phyloP scores from a whole-genome alignment of 2,329 filamentous ascomycete species.

The Fusarium aywerte region DNA sequence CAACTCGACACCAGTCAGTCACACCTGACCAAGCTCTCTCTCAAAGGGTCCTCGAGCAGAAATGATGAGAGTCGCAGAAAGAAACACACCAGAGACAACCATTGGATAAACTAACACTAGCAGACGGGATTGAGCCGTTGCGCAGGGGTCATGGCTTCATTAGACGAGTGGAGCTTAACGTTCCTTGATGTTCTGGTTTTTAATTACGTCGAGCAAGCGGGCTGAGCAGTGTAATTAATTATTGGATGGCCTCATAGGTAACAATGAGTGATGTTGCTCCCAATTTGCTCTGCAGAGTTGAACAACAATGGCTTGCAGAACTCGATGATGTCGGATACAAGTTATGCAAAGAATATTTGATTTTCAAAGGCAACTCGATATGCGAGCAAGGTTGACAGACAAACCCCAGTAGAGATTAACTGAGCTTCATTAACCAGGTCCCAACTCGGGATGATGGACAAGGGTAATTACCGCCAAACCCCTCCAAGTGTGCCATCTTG shows the following conservation, averaged over 20 bases:
- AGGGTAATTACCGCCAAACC: constrained; percentile 31
- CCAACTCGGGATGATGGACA: constrained; percentile 34
- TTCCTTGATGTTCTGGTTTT: constrained; percentile 45
- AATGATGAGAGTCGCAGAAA: constrained; percentile 34
- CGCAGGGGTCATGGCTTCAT: constrained; percentile 34
- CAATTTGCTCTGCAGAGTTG: constrained; percentile 2
- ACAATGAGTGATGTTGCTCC: constrained; percentile 2
- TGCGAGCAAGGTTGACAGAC: constrained; percentile 3
- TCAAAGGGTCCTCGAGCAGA: constrained; percentile 5
- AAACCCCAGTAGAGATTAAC: too few species aligned
- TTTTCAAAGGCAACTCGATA: background rate
- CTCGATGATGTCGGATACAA: background rate
- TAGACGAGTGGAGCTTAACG: constrained; percentile 39
- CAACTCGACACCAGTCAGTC: background rate
- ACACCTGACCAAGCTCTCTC: background rate
- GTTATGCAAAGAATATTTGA: background rate
- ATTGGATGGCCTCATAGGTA: constrained; percentile 24
- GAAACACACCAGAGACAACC: constrained; percentile 22
- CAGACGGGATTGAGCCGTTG: constrained; percentile 38
- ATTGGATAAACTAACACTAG: constrained; percentile 34
- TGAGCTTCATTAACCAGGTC: constrained; percentile 28
- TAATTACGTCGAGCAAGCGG: constrained; percentile 43
- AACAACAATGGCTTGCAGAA: constrained; percentile 21
- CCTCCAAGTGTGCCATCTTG: constrained; percentile 32
- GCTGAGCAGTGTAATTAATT: constrained; percentile 38